Evolutionary conservation across 345 rosid species (phyloP).

Genomic region (Brassica juncea): DNA sequence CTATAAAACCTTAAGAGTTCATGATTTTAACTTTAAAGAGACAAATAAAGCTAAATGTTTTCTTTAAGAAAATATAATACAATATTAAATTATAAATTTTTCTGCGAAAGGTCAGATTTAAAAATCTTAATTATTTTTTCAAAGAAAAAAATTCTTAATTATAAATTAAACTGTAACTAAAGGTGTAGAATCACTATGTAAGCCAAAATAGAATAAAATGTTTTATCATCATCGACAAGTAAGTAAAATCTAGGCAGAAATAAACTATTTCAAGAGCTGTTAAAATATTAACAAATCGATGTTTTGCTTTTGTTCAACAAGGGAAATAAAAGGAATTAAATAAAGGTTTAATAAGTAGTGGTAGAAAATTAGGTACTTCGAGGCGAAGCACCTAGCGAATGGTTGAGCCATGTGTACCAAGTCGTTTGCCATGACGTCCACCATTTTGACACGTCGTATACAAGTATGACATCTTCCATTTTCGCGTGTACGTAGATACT

Average conservation of each 20-base stretch:
- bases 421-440: slow-evolving; percentile 16
- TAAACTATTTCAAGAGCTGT: neutral
- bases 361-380: slow-evolving; percentile 28
- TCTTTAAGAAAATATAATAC: neutral
- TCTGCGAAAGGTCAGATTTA: neutral
- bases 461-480: slow-evolving; percentile 15
- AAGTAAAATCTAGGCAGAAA: neutral
- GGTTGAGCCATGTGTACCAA: slow-evolving; percentile 31
- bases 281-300: neutral
- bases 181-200: neutral
- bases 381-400: slow-evolving; percentile 20
- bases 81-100: neutral
- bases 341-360: neutral
- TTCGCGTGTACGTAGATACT: slow-evolving; percentile 15
- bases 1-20: neutral
- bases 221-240: neutral
- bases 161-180: neutral
- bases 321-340: neutral
- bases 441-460: slow-evolving; percentile 22
- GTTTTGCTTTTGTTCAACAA: neutral
- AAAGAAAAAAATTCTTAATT: neutral
- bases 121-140: neutral
- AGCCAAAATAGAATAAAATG: neutral
- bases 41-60: neutral
- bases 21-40: neutral